Percentiles rank a stretch among this genome's conserved stretches.
Conservation (phyloP, 2,329 filamentous ascomycete species). For the Lecanicillium sp. region DNA sequence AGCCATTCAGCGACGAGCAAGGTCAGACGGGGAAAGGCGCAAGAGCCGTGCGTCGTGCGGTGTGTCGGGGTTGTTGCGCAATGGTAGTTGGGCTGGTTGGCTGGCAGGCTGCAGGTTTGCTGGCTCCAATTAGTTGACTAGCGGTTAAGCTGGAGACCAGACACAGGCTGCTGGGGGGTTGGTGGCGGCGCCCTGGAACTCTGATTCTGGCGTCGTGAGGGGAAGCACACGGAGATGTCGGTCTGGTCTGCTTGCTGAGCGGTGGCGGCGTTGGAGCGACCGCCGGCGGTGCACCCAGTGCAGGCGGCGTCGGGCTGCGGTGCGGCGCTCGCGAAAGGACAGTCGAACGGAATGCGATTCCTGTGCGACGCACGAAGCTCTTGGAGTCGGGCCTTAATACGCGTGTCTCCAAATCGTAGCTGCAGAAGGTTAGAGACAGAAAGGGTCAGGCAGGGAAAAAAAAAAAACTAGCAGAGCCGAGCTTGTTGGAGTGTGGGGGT, state of each 20-base stretch:
- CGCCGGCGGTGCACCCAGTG: background rate
- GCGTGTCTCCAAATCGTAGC: constrained; percentile 11
- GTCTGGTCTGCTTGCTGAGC: background rate
- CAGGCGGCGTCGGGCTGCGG: background rate
- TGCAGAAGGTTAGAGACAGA: background rate
- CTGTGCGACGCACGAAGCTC: background rate
- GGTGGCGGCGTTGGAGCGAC: background rate
- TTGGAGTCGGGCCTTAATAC: background rate
- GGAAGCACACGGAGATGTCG: constrained; percentile 12
- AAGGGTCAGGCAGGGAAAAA: background rate
- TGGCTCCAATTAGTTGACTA: background rate
- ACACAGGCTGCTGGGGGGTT: background rate
- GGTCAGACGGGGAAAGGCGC: background rate
- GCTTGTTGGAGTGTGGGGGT: constrained; percentile 13
- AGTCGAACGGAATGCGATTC: background rate
- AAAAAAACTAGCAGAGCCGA: constrained; percentile 10
- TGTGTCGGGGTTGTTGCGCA: constrained; percentile 2
- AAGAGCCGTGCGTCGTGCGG: constrained; percentile 3
- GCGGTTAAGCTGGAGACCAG: too few species aligned
- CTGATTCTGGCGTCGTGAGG: constrained; percentile 6
- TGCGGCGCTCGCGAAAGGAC: background rate
- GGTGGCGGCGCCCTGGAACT: background rate
- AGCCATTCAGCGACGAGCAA: background rate
- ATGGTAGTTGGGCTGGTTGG: background rate
- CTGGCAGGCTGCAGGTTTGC: too few species aligned